These are phyloP conservation scores for Diaporthe longicolla DNA, from an alignment of 2,329 filamentous ascomycete species.

Conservation along the genomic window DNA sequence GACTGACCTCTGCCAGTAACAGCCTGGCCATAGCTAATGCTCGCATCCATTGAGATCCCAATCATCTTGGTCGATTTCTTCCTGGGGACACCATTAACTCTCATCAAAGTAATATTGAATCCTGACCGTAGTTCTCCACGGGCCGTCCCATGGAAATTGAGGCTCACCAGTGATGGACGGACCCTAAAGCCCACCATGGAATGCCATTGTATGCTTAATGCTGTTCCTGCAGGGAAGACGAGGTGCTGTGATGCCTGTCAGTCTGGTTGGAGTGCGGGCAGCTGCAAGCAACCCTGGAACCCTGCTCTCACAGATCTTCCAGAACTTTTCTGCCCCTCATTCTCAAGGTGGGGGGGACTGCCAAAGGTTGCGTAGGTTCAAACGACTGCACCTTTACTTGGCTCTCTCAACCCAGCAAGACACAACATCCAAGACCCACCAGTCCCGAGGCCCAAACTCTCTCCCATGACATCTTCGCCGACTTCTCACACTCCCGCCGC, in stretches of 20 bases:
- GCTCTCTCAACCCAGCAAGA: background rate
- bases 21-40: background rate
- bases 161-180: background rate
- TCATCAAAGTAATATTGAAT: background rate
- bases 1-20: background rate
- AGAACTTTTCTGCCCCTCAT: constrained; percentile 33
- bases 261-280: background rate
- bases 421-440: background rate
- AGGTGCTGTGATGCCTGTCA: background rate
- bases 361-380: too few relatives aligned
- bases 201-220: background rate
- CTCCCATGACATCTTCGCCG: constrained; percentile 3
- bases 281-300: constrained; percentile 15
- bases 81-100: background rate
- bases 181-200: background rate
- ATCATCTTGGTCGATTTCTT: too few relatives aligned
- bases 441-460: background rate
- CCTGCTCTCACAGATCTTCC: constrained; percentile 17
- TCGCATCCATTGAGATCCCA: background rate
- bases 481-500: background rate
- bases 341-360: background rate
- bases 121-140: background rate
- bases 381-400: background rate
- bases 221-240: constrained; percentile 6
- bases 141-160: background rate